A percentile compares a stretch with the other conserved stretches of the same genome.
Conservation (phyloP, 352 stramenopile genomes). For the Phytophthora lateralis region DNA sequence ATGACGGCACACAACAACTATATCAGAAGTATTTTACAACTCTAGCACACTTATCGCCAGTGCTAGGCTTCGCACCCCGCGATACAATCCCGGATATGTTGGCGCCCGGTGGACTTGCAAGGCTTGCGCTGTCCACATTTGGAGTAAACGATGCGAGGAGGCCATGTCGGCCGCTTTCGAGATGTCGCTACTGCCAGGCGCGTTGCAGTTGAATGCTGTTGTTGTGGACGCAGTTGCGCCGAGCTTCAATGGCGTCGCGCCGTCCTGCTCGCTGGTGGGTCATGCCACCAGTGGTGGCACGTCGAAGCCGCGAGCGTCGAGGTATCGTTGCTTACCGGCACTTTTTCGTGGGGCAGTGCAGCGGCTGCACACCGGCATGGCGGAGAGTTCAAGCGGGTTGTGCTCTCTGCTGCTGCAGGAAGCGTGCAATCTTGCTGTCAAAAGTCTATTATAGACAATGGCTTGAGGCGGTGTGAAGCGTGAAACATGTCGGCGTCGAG, state of each 20-base stretch:
- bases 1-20: slow-evolving; percentile 19
- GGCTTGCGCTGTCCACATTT: slow-evolving; percentile 1
- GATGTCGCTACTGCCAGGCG: background rate
- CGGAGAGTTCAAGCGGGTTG: slow-evolving; percentile 9
- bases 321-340: slow-evolving; percentile 16
- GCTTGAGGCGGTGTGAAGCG: background rate
- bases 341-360: slow-evolving; percentile 22
- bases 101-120: background rate
- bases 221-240: background rate
- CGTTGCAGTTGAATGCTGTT: background rate
- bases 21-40: too few relatives aligned
- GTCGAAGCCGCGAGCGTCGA: slow-evolving; percentile 5
- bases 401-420: background rate
- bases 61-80: too few relatives aligned
- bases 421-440: background rate
- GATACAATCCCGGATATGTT: slow-evolving; percentile 4
- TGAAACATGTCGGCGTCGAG: too few relatives aligned
- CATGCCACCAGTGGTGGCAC: too few relatives aligned
- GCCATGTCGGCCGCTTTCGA: background rate
- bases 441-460: background rate
- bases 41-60: background rate
- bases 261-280: too few relatives aligned
- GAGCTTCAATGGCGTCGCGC: background rate
- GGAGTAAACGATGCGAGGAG: slow-evolving; percentile 6
- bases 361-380: slow-evolving; percentile 11